Percentiles rank a stretch among this genome's conserved stretches.
These are phyloP conservation scores for Alternaria solani DNA, from an alignment of 2,329 filamentous ascomycete species.

Conservation along the genomic window DNA sequence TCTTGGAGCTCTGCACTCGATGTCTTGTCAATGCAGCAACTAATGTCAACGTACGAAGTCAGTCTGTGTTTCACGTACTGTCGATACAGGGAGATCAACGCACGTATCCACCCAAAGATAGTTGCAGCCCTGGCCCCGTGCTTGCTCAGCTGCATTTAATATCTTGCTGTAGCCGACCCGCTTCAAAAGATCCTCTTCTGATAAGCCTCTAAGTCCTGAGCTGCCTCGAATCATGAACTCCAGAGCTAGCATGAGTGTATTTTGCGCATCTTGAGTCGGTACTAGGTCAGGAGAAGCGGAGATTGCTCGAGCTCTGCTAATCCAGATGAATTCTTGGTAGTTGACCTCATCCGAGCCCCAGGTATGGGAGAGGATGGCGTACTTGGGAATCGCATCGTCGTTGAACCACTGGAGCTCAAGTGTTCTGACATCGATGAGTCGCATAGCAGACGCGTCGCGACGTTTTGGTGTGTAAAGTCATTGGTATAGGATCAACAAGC, in stretches of 20 bases:
- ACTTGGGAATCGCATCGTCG: slow-evolving; percentile 30
- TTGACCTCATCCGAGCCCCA: slow-evolving; percentile 30
- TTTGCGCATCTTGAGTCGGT: slow-evolving; percentile 15
- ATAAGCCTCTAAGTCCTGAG: slow-evolving; percentile 14
- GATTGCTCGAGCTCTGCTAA: slow-evolving; percentile 22
- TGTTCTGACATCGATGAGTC: slow-evolving; percentile 36
- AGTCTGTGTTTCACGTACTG: neutral
- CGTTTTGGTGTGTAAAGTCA: slow-evolving; percentile 1
- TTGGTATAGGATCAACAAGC: slow-evolving; percentile 4
- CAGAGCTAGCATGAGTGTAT: slow-evolving; percentile 26
- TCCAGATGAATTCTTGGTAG: slow-evolving; percentile 29
- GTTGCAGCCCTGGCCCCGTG: slow-evolving; percentile 18
- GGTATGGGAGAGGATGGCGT: slow-evolving; percentile 36
- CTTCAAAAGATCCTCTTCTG: slow-evolving; percentile 25
- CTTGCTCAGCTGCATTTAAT: slow-evolving; percentile 23
- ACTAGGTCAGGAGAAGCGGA: slow-evolving; percentile 9
- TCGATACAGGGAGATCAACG: neutral
- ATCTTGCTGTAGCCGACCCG: slow-evolving; percentile 30
- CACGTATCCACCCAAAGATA: slow-evolving; percentile 37
- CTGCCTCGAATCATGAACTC: slow-evolving; percentile 31
- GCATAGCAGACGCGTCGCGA: slow-evolving; percentile 26
- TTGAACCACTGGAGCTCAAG: slow-evolving; percentile 32
- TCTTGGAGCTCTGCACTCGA: slow-evolving; percentile 34
- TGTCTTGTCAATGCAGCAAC: slow-evolving; percentile 37
- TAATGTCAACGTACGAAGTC: neutral